phyloP scores from a whole-genome alignment of 1,139 yeast genomes.

The Lodderomyces margitis region DNA sequence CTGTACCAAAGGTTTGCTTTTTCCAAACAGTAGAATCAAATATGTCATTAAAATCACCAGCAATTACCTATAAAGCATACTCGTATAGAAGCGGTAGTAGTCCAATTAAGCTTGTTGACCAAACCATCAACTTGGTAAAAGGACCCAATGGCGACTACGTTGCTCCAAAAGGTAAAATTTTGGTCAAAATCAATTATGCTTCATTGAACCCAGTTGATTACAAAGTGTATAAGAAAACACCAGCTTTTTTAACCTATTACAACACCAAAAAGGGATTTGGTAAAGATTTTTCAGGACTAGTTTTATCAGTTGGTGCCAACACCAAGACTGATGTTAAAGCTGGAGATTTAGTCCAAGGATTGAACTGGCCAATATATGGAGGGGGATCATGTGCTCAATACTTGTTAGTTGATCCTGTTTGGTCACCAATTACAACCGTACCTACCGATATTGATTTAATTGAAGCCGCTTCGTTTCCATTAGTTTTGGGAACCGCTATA shows the following conservation, averaged over 20 bases:
- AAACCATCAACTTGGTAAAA: conserved; percentile 18
- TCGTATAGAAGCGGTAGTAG: conserved; percentile 15
- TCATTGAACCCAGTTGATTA: conserved; percentile 71
- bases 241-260: conserved; percentile 2
- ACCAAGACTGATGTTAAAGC: conserved; percentile 31
- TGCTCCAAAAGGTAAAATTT: conserved; percentile 41
- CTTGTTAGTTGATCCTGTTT: conserved; percentile 38
- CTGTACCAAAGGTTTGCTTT: too few species aligned
- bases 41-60: background rate
- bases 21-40: too few species aligned
- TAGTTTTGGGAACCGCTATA: conserved; percentile 58
- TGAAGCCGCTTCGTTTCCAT: conserved; percentile 60
- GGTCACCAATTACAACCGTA: conserved; percentile 37
- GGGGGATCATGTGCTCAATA: conserved; percentile 51
- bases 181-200: conserved; percentile 58
- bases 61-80: conserved; percentile 14
- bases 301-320: conserved; percentile 53
- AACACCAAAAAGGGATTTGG: conserved; percentile 48
- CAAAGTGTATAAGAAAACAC: conserved; percentile 39
- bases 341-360: conserved; percentile 70
- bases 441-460: conserved; percentile 49
- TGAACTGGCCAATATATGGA: conserved; percentile 41
- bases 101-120: conserved; percentile 16
- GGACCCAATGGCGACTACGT: conserved; percentile 29
- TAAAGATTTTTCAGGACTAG: conserved; percentile 65